Evolutionary conservation across 805 yeast species (phyloP).

Genomic region (Brettanomyces anomalus): DNA sequence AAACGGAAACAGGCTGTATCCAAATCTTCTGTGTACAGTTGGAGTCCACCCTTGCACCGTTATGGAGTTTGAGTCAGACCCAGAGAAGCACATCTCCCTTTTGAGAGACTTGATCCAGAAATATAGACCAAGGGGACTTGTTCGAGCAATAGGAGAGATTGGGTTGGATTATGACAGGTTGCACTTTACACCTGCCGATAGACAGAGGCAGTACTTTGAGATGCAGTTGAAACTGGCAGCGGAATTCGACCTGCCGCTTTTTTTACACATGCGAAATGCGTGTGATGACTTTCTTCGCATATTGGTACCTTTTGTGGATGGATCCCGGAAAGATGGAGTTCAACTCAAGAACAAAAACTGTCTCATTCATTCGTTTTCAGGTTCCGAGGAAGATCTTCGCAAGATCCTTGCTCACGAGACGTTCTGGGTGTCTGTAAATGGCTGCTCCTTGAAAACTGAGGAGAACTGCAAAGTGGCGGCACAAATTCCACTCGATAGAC

Average conservation of each 20-base stretch:
- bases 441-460: constrained; percentile 79
- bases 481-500: constrained; percentile 56
- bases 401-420: constrained; percentile 42
- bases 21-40: constrained; percentile 53
- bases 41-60: constrained; percentile 97
- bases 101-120: constrained; percentile 40
- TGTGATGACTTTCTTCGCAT: constrained; percentile 67
- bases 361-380: constrained; percentile 96
- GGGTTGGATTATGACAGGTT: constrained; percentile 93
- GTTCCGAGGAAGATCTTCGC: constrained; percentile 54
- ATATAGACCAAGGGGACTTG: constrained; percentile 41
- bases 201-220: constrained; percentile 60
- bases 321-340: constrained; percentile 23
- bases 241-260: constrained; percentile 61
- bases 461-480: constrained; percentile 63
- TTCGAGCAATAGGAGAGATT: constrained; percentile 88
- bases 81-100: constrained; percentile 34
- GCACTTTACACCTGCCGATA: constrained; percentile 58
- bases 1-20: constrained; percentile 11
- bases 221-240: constrained; percentile 63
- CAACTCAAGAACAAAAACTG: constrained; percentile 38
- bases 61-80: constrained; percentile 33
- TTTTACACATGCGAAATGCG: constrained; percentile 84
- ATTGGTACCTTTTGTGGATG: constrained; percentile 51
- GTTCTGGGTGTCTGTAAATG: constrained; percentile 77